These are phyloP conservation scores for Naganishia vishniacii DNA, from an alignment of 768 basidiomycete species.

Conservation along the genomic window DNA sequence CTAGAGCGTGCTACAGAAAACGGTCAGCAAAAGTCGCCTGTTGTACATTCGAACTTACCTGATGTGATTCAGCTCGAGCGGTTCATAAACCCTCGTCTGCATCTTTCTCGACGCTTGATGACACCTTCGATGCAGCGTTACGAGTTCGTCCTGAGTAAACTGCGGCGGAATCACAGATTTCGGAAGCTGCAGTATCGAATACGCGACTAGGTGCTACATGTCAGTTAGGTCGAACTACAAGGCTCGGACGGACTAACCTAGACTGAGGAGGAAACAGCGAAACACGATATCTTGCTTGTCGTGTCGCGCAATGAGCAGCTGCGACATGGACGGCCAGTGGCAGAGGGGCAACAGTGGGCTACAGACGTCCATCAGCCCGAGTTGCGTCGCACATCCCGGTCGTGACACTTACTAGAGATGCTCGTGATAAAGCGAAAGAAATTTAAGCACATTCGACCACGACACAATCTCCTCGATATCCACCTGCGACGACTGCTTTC, in stretches of 20 bases:
- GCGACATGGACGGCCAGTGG: constrained; percentile 37
- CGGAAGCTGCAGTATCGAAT: constrained; percentile 35
- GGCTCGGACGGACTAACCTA: constrained; percentile 25
- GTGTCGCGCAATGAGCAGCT: constrained; percentile 32
- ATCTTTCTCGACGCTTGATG: constrained; percentile 26
- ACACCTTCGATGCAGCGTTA: constrained; percentile 31
- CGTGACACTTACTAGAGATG: constrained; percentile 33
- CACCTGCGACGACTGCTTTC: background rate
- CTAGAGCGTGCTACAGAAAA: constrained; percentile 29
- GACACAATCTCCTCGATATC: constrained; percentile 31
- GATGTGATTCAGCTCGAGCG: constrained; percentile 27
- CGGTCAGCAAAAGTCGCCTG: background rate
- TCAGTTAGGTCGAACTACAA: too few relatives aligned
- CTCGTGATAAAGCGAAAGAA: constrained; percentile 31
- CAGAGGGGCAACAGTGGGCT: constrained; percentile 34
- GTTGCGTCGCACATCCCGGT: background rate
- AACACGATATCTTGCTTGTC: constrained; percentile 30
- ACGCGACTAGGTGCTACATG: constrained; percentile 27
- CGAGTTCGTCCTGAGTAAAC: constrained; percentile 28
- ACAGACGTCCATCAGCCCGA: background rate
- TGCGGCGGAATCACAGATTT: constrained; percentile 29
- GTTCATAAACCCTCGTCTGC: constrained; percentile 25
- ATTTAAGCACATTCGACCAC: constrained; percentile 27
- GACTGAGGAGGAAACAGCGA: constrained; percentile 32
- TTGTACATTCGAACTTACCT: constrained; percentile 8